A percentile compares a stretch with the other conserved stretches of the same genome.
Evolutionary conservation across 2,329 filamentous ascomycete species (phyloP).

Genomic region (Apiospora hydei): DNA sequence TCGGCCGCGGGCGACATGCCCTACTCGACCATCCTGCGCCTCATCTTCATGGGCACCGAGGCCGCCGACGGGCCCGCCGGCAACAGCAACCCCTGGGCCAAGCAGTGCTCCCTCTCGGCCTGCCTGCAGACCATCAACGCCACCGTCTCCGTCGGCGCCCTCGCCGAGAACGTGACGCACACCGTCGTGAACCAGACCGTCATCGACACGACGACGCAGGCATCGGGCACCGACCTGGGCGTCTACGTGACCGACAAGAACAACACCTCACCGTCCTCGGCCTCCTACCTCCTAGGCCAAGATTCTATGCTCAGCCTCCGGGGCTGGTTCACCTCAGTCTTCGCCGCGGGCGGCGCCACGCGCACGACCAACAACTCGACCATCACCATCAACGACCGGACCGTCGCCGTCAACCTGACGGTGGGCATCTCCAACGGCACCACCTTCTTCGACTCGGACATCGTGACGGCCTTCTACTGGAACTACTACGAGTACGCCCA

Average conservation of each 20-base stretch:
- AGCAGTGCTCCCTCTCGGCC: slow-evolving; percentile 40
- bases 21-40: slow-evolving; percentile 42
- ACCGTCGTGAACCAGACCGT: slow-evolving; percentile 38
- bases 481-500: slow-evolving; percentile 47
- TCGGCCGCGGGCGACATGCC: slow-evolving; percentile 36
- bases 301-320: slow-evolving; percentile 42
- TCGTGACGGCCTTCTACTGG: slow-evolving; percentile 49
- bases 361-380: slow-evolving; percentile 38
- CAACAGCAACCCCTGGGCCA: slow-evolving; percentile 40
- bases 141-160: slow-evolving; percentile 37
- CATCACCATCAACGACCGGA: slow-evolving; percentile 37
- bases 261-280: slow-evolving; percentile 22
- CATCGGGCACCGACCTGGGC: slow-evolving; percentile 31
- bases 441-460: slow-evolving; percentile 46
- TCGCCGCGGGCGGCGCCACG: slow-evolving; percentile 40
- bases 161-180: slow-evolving; percentile 36
- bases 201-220: slow-evolving; percentile 32
- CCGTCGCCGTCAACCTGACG: slow-evolving; percentile 42
- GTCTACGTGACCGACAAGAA: slow-evolving; percentile 33
- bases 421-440: slow-evolving; percentile 43
- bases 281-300: slow-evolving; percentile 36
- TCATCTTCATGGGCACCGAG: slow-evolving; percentile 46
- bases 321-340: slow-evolving; percentile 42
- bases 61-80: slow-evolving; percentile 34
- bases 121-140: slow-evolving; percentile 42